Base-by-base conservation (phyloP, 495 filamentous ascomycete species). In the Tuber magnatum region DNA sequence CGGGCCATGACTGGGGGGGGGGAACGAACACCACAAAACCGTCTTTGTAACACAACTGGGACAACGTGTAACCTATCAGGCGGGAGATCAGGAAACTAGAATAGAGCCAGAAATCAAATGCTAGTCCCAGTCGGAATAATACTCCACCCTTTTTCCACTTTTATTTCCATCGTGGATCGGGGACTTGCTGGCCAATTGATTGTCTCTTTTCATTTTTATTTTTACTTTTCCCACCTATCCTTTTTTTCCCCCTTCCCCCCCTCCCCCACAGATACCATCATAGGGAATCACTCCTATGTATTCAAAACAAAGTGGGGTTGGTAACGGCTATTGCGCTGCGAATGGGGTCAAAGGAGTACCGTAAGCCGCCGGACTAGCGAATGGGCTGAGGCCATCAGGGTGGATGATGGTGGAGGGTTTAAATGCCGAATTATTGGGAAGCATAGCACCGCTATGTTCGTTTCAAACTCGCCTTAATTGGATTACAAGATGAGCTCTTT, bases 51-150 rank as follows among this genome's bases (percentile, higher is more conserved):
- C 56, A 35, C 56, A 65, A 65, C 56, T 65, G 28, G 56, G 56
- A 65, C 56, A 65, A 65, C 56, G 56, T 65, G 56, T 65, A 65
- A 65, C 56, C 28, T 65, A 65, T 65, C 56, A 65, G 56, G 28
- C 14, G 56, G 32, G 28, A 65, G 56, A 65, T 35, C 56, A 65
- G 4, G 28, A 65, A 35, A 65, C 4, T 65, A 14, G 14, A 14
- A 65, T 32, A 5, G 28, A 35, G 28, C 56, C 24, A 61, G 14
- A 61, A 61, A 32, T 32, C 24, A 65, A 65, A 65, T 35, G 28
- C 56, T 14, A 65, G 56, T 65, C 56, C 56, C 28, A 65, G 56
- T 65, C 14, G 56, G 56, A 65, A 65, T 28, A 35, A 35, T 28
- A 65, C 56, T 65, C 56, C 56, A 32, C 56, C 12, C 32, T 65